Evolutionary conservation across 805 yeast species (phyloP), one percentile per base, ranked within the genome.

Genomic region (Wickerhamomyces silvicola): DNA sequence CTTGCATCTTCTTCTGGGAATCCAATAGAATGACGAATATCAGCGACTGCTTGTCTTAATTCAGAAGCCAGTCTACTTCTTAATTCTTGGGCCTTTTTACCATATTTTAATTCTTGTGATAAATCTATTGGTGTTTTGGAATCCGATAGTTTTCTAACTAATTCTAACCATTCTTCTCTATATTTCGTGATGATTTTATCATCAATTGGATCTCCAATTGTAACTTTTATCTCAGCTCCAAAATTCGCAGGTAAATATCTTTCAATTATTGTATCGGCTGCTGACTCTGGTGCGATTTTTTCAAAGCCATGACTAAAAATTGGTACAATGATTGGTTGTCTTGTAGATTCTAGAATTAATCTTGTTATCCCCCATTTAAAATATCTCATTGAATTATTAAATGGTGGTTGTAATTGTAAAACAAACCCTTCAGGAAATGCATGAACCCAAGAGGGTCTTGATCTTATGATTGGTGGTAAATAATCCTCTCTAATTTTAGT

Each of bases 351-450:
- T 34, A 92, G 59, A 5, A 92, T 68, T 44, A 88, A 53, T 43
- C 98, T 68, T 3, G 95, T 74, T 2, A 87, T 78, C 0, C 98
- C 98, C 97, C 97, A 90, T 52, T 84, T 81, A 66, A 92, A 90
- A 57, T 84, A 90, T 41, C 96, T 66, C 92, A 92, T 84, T 4
- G 97, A 86, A 43, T 85, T 82, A 30, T 71, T 66, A 52, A 75
- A 77, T 0, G 96, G 96, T 22, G 80, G 78, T 38, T 78, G 70
- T 30, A 84, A 55, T 55, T 92, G 98, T 32, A 90, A 71, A 5
- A 90, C 97, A 54, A 80, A 85, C 0, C 94, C 95, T 56, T 90
- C 98, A 0, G 98, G 98, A 57, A 85, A 90, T 4, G 87, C 75
- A 54, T 90, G 97, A 37, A 92, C 74, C 97, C 97, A 90, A 1